A percentile compares a stretch with the other conserved stretches of the same genome.
These are phyloP conservation scores for Acacia pycnantha DNA, from an alignment of 331 rosid genomes.

Conservation along the genomic window DNA sequence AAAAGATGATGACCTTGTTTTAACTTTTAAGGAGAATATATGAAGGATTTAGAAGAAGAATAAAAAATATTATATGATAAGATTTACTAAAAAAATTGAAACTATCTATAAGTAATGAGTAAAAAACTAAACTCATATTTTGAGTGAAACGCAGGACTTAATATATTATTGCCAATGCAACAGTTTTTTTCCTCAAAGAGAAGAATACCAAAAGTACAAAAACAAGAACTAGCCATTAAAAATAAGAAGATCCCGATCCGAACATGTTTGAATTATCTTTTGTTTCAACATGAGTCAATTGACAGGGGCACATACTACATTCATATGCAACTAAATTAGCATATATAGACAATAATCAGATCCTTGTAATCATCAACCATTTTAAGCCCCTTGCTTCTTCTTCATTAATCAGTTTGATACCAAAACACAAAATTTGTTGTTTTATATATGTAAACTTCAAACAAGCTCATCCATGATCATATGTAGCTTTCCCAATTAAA, in stretches of 20 bases:
- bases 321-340: neutral
- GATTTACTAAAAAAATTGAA: no score
- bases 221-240: neutral
- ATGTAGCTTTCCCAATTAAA: neutral
- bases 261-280: conserved; percentile 28
- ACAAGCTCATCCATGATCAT: neutral
- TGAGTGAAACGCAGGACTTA: neutral
- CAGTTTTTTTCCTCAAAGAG: neutral
- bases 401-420: neutral
- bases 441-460: neutral
- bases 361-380: neutral
- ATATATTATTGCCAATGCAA: neutral
- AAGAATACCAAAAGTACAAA: neutral
- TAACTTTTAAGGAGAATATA: neutral
- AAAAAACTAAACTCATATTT: neutral
- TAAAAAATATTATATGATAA: no score
- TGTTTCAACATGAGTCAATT: conserved; percentile 6
- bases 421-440: neutral
- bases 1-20: neutral
- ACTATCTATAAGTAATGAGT: neutral
- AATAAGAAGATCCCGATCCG: conserved; percentile 2
- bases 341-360: neutral
- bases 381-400: neutral
- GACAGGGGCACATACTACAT: conserved; percentile 1
- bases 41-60: no score